A percentile compares a stretch with the other conserved stretches of the same genome.
phyloP scores from a whole-genome alignment of 1,284 basidiomycete species.

The Pseudozyma tsukubaensis region DNA sequence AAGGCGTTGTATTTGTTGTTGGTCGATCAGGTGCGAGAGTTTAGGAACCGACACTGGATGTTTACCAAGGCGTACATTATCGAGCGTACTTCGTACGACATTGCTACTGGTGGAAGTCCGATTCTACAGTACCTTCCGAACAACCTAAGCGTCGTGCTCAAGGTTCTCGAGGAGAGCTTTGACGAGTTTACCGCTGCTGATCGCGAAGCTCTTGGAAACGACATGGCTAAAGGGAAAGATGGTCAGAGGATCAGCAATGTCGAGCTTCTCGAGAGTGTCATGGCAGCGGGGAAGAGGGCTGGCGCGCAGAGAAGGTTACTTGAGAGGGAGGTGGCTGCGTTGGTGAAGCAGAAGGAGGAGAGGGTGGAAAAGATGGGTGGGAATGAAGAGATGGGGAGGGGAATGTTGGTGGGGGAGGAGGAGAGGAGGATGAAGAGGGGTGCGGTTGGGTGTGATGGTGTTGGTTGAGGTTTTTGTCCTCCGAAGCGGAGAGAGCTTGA shows the following conservation, averaged over 20 bases:
- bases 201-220: constrained; percentile 16
- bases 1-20: constrained; percentile 63
- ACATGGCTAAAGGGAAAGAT: not conserved
- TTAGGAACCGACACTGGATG: constrained; percentile 65
- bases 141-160: constrained; percentile 58
- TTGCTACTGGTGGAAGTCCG: constrained; percentile 64
- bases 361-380: constrained; percentile 35
- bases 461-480: constrained; percentile 33
- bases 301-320: constrained; percentile 49
- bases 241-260: constrained; percentile 29
- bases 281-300: constrained; percentile 46
- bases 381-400: constrained; percentile 46
- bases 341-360: constrained; percentile 52
- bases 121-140: constrained; percentile 65
- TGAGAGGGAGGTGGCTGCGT: constrained; percentile 51
- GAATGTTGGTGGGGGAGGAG: constrained; percentile 45
- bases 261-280: constrained; percentile 47
- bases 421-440: constrained; percentile 44
- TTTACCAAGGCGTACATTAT: constrained; percentile 66
- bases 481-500: too few relatives aligned
- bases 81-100: constrained; percentile 52
- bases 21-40: constrained; percentile 64
- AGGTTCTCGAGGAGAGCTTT: constrained; percentile 55
- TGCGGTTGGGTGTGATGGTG: constrained; percentile 59
- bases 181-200: constrained; percentile 35